Evolutionary conservation across 371 early-diverging fungal genomes (phyloP).

Genomic region (Mucor velutinosus): DNA sequence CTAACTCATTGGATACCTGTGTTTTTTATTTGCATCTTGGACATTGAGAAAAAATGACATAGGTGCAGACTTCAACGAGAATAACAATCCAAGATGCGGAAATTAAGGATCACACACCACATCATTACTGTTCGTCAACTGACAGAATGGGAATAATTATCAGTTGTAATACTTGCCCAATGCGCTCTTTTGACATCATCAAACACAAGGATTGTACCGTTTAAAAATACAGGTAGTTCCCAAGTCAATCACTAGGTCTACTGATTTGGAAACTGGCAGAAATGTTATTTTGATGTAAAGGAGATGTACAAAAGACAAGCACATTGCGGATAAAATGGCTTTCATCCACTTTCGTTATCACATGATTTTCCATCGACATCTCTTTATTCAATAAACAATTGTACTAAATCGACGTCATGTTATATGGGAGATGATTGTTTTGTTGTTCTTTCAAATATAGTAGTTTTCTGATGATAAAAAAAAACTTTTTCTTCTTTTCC

Average conservation of each 20-base stretch:
- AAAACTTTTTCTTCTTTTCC: not conserved
- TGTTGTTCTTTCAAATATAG: not conserved
- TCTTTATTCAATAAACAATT: not conserved
- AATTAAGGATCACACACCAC: too few relatives aligned
- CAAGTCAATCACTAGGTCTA: not conserved
- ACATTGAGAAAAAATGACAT: too few relatives aligned
- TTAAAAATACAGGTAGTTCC: not conserved
- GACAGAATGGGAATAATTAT: not conserved
- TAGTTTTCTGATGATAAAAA: not conserved
- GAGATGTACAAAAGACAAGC: not conserved
- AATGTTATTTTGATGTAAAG: not conserved
- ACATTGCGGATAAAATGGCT: too few relatives aligned
- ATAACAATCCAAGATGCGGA: too few relatives aligned
- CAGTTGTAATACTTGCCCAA: not conserved
- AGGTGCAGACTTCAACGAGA: too few relatives aligned
- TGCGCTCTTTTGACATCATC: not conserved
- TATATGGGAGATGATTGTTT: not conserved
- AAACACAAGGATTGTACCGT: not conserved
- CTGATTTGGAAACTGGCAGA: not conserved
- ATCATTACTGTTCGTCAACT: not conserved
- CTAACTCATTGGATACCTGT: too few relatives aligned
- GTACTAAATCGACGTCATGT: constrained; percentile 1
- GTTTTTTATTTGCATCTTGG: too few relatives aligned
- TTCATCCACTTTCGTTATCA: too few relatives aligned
- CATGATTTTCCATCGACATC: too few relatives aligned